Conservation (phyloP, 352 stramenopile genomes). For the Phytophthora sojae region DNA sequence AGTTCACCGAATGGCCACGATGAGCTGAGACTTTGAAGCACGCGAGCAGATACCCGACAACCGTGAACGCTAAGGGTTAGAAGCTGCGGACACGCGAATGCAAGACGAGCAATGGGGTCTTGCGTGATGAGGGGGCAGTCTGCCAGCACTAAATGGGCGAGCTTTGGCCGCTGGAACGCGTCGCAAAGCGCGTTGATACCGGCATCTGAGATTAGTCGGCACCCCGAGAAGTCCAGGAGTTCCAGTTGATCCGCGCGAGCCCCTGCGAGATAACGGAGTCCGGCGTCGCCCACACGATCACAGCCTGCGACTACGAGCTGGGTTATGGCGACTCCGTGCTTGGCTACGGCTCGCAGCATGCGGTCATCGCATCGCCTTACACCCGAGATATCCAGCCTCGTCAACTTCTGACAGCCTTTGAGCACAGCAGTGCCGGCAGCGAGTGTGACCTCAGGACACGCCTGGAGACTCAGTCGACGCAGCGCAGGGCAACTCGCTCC, state of each 20-base stretch:
- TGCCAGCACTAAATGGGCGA: constrained; percentile 65
- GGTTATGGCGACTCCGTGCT: constrained; percentile 38
- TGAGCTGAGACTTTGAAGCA: constrained; percentile 67
- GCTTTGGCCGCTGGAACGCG: constrained; percentile 56
- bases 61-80: constrained; percentile 75
- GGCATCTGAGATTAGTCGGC: constrained; percentile 57
- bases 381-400: constrained; percentile 61
- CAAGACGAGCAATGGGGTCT: constrained; percentile 65
- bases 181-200: constrained; percentile 62
- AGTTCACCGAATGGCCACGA: constrained; percentile 73
- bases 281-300: constrained; percentile 66
- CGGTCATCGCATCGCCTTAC: constrained; percentile 69
- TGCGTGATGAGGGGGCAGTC: constrained; percentile 71
- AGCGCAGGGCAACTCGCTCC: constrained; percentile 60
- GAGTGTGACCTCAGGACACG: constrained; percentile 86
- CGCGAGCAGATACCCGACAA: constrained; percentile 65
- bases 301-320: constrained; percentile 73
- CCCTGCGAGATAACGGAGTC: constrained; percentile 54
- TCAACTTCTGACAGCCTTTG: constrained; percentile 55
- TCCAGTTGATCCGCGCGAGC: constrained; percentile 66
- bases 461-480: constrained; percentile 75
- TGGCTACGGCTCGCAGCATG: constrained; percentile 58
- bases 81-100: constrained; percentile 70
- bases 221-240: constrained; percentile 68
- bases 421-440: constrained; percentile 69